Conservation (phyloP, 1,284 basidiomycete genomes). For the Cutaneotrichosporon sp. region DNA sequence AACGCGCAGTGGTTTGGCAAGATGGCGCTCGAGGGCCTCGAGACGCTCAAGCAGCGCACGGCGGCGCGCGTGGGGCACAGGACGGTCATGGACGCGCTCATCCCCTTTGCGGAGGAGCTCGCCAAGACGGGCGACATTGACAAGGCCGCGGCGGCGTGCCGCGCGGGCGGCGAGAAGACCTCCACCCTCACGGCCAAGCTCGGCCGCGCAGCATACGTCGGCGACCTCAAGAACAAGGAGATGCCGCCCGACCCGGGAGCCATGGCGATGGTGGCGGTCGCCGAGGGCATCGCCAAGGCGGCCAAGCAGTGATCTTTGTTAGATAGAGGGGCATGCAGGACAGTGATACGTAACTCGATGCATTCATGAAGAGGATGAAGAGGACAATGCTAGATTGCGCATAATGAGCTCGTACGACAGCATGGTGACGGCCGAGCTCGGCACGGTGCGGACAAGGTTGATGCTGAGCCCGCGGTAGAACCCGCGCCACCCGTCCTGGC, state of each 20-base stretch:
- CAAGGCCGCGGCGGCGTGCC: constrained; percentile 46
- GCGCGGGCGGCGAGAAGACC: constrained; percentile 52
- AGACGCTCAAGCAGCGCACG: constrained; percentile 53
- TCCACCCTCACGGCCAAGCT: constrained; percentile 52
- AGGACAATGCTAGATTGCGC: constrained; percentile 43
- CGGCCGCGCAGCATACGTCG: constrained; percentile 56
- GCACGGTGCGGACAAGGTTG: constrained; percentile 88
- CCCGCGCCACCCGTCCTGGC: constrained; percentile 79
- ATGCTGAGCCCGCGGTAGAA: constrained; percentile 88
- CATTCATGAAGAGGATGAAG: constrained; percentile 10
- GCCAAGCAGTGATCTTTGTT: constrained; percentile 4
- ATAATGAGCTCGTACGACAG: constrained; percentile 67
- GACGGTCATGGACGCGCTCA: constrained; percentile 57
- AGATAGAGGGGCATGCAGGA: not conserved
- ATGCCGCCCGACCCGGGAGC: constrained; percentile 53
- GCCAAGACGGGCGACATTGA: constrained; percentile 40
- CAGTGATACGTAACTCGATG: constrained; percentile 6
- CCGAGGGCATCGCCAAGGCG: constrained; percentile 39
- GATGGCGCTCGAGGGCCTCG: constrained; percentile 37
- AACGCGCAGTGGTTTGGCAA: constrained; percentile 12
- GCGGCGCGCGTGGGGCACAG: constrained; percentile 55
- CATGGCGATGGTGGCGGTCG: constrained; percentile 49
- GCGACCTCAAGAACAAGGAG: constrained; percentile 40
- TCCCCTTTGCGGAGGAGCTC: constrained; percentile 54
- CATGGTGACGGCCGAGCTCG: constrained; percentile 90